phyloP scores from a whole-genome alignment of 140 eudicot species.

The Erigeron philadelphicus region DNA sequence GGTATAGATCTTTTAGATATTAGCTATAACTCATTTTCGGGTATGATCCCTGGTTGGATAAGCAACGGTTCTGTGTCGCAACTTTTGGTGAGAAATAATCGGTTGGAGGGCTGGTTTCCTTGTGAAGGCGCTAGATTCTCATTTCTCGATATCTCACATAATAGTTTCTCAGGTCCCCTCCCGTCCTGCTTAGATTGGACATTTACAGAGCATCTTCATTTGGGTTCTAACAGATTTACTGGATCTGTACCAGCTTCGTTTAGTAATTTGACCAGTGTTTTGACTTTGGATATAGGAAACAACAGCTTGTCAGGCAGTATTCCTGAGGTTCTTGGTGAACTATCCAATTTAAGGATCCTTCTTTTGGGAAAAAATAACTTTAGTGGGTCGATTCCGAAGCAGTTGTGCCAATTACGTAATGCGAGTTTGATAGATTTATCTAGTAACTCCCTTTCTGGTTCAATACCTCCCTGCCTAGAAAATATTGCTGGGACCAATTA shows the following conservation, averaged over 20 bases:
- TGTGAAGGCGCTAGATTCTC: background rate
- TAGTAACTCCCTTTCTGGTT: constrained; percentile 17
- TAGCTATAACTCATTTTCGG: constrained; percentile 25
- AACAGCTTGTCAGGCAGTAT: constrained; percentile 30
- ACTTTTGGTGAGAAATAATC: constrained; percentile 13
- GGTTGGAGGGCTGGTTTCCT: constrained; percentile 23
- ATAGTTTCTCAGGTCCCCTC: constrained; percentile 21
- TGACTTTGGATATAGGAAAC: constrained; percentile 24
- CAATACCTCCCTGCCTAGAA: constrained; percentile 31
- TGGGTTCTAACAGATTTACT: constrained; percentile 18
- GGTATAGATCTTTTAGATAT: background rate
- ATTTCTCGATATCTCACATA: constrained; percentile 27
- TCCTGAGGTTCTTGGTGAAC: constrained; percentile 13
- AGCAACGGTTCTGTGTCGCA: background rate
- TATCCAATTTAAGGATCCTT: constrained; percentile 21
- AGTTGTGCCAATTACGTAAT: constrained; percentile 19
- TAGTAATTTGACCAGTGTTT: background rate
- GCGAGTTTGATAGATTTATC: constrained; percentile 30
- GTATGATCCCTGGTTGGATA: constrained; percentile 23
- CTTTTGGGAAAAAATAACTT: constrained; percentile 19
- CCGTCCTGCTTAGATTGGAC: constrained; percentile 11
- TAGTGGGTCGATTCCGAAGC: constrained; percentile 27
- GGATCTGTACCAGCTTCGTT: constrained; percentile 22
- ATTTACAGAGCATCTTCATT: constrained; percentile 5
- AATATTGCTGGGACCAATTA: background rate